Percentiles rank a stretch among this genome's conserved stretches.
Evolutionary conservation across 352 stramenopile genomes (phyloP).

Genomic region (Globisporangium cystogenes): DNA sequence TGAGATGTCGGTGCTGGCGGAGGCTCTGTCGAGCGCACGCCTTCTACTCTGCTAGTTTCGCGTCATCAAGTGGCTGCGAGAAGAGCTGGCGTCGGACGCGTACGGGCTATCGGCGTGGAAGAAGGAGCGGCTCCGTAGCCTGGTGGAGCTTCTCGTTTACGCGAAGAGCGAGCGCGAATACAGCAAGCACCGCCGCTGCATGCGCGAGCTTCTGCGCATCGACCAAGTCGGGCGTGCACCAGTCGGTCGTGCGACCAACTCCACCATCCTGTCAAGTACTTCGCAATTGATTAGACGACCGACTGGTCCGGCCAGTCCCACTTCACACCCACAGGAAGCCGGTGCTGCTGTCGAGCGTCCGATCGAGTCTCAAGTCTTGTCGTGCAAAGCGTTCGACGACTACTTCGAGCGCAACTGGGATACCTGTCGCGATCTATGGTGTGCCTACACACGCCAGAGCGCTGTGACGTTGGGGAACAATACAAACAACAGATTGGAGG

Average conservation of each 20-base stretch:
- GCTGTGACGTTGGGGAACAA: slow-evolving; percentile 18
- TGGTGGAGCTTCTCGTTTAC: slow-evolving; percentile 14
- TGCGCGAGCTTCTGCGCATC: background rate
- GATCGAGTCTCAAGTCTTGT: too few species aligned
- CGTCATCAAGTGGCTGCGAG: slow-evolving; percentile 14
- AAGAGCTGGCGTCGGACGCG: slow-evolving; percentile 5
- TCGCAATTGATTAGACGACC: too few species aligned
- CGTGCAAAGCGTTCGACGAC: slow-evolving; percentile 6
- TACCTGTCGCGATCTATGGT: slow-evolving; percentile 11
- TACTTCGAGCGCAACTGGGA: slow-evolving; percentile 25
- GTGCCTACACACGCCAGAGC: slow-evolving; percentile 11
- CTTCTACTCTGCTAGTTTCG: slow-evolving; percentile 24
- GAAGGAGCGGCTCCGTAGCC: slow-evolving; percentile 11
- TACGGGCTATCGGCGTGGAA: slow-evolving; percentile 16
- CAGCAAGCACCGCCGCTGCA: slow-evolving; percentile 6
- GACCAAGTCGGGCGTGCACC: background rate
- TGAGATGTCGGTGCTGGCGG: slow-evolving; percentile 9
- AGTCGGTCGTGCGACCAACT: background rate
- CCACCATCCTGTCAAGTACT: background rate
- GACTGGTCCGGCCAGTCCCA: too few species aligned
- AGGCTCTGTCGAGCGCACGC: slow-evolving; percentile 2
- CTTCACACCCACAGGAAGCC: too few species aligned
- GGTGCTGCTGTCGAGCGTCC: too few species aligned
- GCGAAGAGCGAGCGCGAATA: slow-evolving; percentile 9
- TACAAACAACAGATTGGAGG: slow-evolving; percentile 23